Conservation (phyloP, 2,329 filamentous ascomycete species). For the Cercospora zeae-maydis region DNA sequence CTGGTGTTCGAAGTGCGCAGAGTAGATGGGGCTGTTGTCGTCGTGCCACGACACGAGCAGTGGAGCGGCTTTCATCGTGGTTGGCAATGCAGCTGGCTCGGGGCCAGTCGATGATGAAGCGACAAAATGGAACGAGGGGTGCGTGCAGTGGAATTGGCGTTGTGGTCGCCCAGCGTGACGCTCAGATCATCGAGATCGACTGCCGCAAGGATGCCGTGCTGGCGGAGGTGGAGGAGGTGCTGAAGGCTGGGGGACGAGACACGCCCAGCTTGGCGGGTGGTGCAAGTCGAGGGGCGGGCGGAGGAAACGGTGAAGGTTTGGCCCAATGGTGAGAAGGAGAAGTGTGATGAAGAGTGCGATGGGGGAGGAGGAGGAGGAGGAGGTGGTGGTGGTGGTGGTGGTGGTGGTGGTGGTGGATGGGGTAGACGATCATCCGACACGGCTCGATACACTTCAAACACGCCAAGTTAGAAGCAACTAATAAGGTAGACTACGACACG, state of each 20-base stretch:
- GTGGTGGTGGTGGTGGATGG: neutral
- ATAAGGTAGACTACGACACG: too few relatives aligned
- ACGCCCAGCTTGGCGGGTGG: neutral
- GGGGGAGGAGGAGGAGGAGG: too few relatives aligned
- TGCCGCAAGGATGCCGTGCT: neutral
- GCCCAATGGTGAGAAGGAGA: neutral
- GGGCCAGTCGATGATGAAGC: conserved; percentile 9
- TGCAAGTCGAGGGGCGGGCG: neutral
- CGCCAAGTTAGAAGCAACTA: too few relatives aligned
- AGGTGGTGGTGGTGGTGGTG: too few relatives aligned
- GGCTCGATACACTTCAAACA: neutral
- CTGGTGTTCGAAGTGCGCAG: conserved; percentile 89
- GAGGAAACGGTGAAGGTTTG: neutral
- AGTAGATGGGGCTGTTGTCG: conserved; percentile 94
- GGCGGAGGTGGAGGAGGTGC: neutral
- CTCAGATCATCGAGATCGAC: neutral
- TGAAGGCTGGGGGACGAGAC: neutral
- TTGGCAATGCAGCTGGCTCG: conserved; percentile 10
- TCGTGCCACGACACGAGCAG: conserved; percentile 99
- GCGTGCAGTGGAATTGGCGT: neutral
- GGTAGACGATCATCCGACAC: neutral
- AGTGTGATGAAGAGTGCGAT: too few relatives aligned
- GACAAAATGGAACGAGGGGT: conserved; percentile 12
- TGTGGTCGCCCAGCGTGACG: neutral
- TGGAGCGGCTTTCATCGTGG: conserved; percentile 85